Evolutionary conservation across 2,329 filamentous ascomycete species (phyloP).

Genomic region (Sarocladiaceae sp.): DNA sequence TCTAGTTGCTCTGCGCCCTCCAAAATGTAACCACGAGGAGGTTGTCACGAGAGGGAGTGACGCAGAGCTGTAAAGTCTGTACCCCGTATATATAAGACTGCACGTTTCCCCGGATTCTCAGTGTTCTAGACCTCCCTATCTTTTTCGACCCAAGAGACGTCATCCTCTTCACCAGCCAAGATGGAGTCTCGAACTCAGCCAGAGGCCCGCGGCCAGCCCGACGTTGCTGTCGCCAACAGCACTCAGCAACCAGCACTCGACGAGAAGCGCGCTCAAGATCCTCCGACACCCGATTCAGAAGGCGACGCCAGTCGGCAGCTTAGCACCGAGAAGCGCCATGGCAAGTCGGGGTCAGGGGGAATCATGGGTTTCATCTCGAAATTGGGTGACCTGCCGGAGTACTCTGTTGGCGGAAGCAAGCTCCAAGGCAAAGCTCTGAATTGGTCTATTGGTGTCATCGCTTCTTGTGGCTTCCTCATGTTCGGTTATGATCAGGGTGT

Average conservation of each 20-base stretch:
- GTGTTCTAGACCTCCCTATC: too few species aligned
- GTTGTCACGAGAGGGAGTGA: too few species aligned
- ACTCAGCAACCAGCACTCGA: neutral
- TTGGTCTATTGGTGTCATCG: conserved; percentile 22
- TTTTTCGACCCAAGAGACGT: too few species aligned
- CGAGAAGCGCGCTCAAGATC: neutral
- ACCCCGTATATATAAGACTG: too few species aligned
- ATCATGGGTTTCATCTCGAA: conserved; percentile 14
- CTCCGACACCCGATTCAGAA: neutral
- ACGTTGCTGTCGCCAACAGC: neutral
- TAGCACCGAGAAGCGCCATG: neutral
- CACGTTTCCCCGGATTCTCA: too few species aligned
- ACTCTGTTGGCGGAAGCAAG: conserved; percentile 16
- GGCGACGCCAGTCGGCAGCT: neutral
- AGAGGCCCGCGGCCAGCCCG: too few species aligned
- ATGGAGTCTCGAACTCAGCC: too few species aligned
- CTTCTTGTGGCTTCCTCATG: conserved; percentile 22
- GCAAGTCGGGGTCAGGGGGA: conserved; percentile 3
- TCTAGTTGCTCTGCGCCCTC: too few species aligned
- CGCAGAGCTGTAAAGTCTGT: too few species aligned
- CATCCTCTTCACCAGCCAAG: too few species aligned
- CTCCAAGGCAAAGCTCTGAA: conserved; percentile 18
- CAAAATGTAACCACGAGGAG: too few species aligned
- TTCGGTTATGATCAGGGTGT: conserved; percentile 24
- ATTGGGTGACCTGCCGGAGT: conserved; percentile 20